These are phyloP conservation scores for Penicillium sp. DNA, from an alignment of 2,329 filamentous ascomycete species.

Conservation along the genomic window DNA sequence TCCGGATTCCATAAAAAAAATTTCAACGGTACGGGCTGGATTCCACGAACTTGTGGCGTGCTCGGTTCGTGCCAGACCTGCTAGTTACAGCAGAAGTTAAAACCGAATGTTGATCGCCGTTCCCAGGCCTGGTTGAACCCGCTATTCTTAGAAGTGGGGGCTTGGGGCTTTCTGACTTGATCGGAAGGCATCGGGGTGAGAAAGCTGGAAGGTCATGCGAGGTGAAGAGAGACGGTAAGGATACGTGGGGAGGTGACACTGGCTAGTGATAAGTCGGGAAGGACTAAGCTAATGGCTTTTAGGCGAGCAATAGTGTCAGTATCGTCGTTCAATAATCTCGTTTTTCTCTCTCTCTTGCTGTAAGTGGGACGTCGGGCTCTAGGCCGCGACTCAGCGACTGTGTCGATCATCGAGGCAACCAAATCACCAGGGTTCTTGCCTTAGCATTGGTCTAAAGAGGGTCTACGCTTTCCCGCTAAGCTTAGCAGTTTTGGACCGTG, in stretches of 20 bases:
- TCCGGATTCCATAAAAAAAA: background rate
- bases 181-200: background rate
- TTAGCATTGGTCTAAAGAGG: background rate
- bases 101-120: background rate
- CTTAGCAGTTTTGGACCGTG: background rate
- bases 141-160: slow-evolving; percentile 13
- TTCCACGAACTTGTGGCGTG: too few relatives aligned
- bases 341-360: too few relatives aligned
- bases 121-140: background rate
- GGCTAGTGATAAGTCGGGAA: background rate
- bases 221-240: background rate
- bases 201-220: background rate
- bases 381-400: background rate
- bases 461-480: background rate
- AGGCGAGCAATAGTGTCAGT: too few relatives aligned
- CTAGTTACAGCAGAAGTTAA: background rate
- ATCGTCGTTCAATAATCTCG: too few relatives aligned
- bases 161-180: background rate
- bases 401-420: background rate
- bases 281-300: too few relatives aligned
- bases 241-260: background rate
- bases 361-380: background rate
- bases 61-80: too few relatives aligned
- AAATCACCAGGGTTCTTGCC: background rate
- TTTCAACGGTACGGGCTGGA: background rate